Evolutionary conservation across 176 grass and related monocot species (phyloP), one percentile per base, ranked within the genome.

Genomic region (Tillandsia fasciculata): DNA sequence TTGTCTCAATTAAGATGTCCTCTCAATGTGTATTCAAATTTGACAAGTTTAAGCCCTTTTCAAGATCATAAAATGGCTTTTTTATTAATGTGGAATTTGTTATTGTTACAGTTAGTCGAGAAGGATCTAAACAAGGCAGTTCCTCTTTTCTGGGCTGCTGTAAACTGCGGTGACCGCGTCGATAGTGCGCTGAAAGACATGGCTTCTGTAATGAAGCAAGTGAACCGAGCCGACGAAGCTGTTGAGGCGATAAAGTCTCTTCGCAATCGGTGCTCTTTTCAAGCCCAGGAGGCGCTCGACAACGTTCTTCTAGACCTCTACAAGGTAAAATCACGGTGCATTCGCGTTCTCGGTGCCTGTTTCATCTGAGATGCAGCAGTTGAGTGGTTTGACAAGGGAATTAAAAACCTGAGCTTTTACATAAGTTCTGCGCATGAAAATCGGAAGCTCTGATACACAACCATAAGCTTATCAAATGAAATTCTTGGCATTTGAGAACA

Each of bases 101-200:
- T 70, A 0, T 3, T 5, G 24, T 70, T 13, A 50, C 78, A 91
- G 88, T 26, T 84, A 65, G 51, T 87, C 51, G 88, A 91, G 59
- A 91, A 91, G 69, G 88, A 91, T 47, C 88, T 81, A 76, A 76
- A 84, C 65, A 91, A 91, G 78, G 81, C 84, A 51, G 64, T 87
- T 76, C 84, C 88, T 51, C 70, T 87, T 64, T 91, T 87, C 61
- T 91, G 88, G 88, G 84, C 75, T 10, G 88, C 88, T 67, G 87
- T 91, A 76, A 91, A 84, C 69, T 84, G 81, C 58, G 88, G 88
- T 50, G 88, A 91, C 66, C 78, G 88, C 69, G 86, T 81, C 57
- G 88, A 91, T 51, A 91, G 88, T 63, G 84, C 84, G 52, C 27
- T 91, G 65, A 91, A 91, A 50, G 88, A 91, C 77, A 91, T 91